These are phyloP conservation scores for Trichoderma sp. DNA, from an alignment of 2,329 filamentous ascomycete genomes.

Conservation along the genomic window DNA sequence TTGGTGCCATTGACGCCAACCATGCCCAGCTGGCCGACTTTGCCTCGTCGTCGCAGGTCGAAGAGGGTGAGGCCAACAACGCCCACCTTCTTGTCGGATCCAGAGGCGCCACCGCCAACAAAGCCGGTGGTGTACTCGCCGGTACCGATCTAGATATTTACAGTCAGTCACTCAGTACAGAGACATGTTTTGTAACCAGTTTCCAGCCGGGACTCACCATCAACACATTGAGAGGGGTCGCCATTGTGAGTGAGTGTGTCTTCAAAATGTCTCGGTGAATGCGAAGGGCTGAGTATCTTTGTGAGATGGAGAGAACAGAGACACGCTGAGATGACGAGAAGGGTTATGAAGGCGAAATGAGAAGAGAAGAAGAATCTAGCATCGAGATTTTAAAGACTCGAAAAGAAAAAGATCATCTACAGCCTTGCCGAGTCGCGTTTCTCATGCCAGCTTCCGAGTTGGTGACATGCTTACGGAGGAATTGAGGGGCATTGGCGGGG, in stretches of 20 bases:
- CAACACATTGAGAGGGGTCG: constrained; percentile 65
- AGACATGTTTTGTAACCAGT: not conserved
- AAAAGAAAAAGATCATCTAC: not conserved
- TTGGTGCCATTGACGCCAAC: constrained; percentile 86
- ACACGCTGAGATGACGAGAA: not conserved
- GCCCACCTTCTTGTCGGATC: constrained; percentile 93
- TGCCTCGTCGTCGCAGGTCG: constrained; percentile 83
- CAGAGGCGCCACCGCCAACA: constrained; percentile 78
- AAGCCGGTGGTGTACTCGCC: constrained; percentile 98
- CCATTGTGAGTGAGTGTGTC: constrained; percentile 41
- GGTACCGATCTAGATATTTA: constrained; percentile 67
- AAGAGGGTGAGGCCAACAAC: constrained; percentile 90
- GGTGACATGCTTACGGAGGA: constrained; percentile 34
- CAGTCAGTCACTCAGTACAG: not conserved
- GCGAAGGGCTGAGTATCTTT: not conserved
- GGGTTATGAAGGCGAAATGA: not conserved
- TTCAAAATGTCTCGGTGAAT: not conserved
- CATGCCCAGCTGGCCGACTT: constrained; percentile 85
- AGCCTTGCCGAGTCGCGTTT: constrained; percentile 8
- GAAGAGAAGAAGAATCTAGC: not conserved
- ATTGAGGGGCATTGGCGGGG: constrained; percentile 39
- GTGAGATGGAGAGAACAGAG: not conserved
- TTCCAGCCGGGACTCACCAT: constrained; percentile 53
- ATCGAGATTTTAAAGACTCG: not conserved
- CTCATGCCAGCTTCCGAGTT: not conserved